phyloP scores from a whole-genome alignment of 2,329 filamentous ascomycete genomes.

The Penicillium sp. region DNA sequence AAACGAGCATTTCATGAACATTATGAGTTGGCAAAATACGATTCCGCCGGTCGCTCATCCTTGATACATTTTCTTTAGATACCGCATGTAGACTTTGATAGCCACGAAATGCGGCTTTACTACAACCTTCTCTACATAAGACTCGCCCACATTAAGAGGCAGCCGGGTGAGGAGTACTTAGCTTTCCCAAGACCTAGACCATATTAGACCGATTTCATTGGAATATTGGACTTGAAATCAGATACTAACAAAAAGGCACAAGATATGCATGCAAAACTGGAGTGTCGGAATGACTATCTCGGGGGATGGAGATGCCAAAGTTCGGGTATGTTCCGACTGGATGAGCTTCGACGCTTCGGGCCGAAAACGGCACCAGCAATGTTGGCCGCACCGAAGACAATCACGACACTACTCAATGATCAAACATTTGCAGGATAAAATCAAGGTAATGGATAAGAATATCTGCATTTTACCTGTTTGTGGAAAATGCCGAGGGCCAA shows the following conservation, averaged over 20 bases:
- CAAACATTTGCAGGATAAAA: not conserved
- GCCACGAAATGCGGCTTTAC: not conserved
- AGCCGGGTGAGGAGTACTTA: not conserved
- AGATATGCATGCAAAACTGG: too few species aligned
- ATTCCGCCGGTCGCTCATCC: not conserved
- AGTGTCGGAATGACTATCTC: not conserved
- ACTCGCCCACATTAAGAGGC: not conserved
- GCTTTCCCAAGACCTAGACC: not conserved
- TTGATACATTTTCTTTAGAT: not conserved
- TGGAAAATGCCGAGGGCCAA: not conserved
- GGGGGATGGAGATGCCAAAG: not conserved
- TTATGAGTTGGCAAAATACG: not conserved
- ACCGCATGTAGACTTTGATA: not conserved
- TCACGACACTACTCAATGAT: not conserved
- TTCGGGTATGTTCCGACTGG: not conserved
- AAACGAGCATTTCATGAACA: not conserved
- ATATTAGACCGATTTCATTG: not conserved
- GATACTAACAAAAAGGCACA: too few species aligned
- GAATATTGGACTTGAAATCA: not conserved
- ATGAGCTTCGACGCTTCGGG: not conserved
- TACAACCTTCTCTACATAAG: too few species aligned
- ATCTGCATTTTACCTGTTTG: not conserved
- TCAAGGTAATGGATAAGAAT: not conserved
- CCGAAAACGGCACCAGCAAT: constrained; percentile 3
- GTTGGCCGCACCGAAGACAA: not conserved